Evolutionary conservation across 176 grass and related monocot species (phyloP), one percentile per base, ranked within the genome.

Genomic region (Musa troglodytarum): DNA sequence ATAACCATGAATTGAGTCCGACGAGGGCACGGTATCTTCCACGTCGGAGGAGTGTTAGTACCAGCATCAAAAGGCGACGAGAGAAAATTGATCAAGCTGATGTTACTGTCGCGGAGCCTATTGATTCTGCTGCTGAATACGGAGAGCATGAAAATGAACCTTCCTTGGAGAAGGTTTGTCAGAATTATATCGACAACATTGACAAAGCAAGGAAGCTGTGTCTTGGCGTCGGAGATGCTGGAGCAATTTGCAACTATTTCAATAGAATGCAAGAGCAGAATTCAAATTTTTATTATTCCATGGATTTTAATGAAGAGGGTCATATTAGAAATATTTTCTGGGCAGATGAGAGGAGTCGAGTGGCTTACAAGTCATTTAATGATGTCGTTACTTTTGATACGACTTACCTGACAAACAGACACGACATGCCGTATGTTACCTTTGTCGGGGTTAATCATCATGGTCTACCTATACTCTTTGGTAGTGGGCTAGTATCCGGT

Each of bases 211-310:
- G 71, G 52, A 55, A 55, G 23, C 22, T 74, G 22, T 25, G 21
- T 15, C 71, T 74, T 28, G 71, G 22, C 29, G 71, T 55, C 26
- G 53, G 53, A 54, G 71, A 74, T 74, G 50, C 71, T 17, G 51
- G 53, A 74, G 71, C 71, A 74, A 12, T 74, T 74, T 74, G 71
- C 15, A 74, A 74, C 53, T 74, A 55, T 26, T 74, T 74, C 71
- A 74, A 54, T 74, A 13, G 50, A 9, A 74, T 74, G 52, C 71
- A 74, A 54, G 53, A 28, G 15, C 50, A 55, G 22, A 55, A 74
- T 25, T 54, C 71, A 8, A 74, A 74, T 74, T 74, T 55, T 19
- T 74, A 55, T 53, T 50, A 70, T 50, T 70, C 68, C 9, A 50
- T 70, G 0, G 68, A 70, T 50, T 70, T 70, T 17, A 70, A 74